phyloP scores from a whole-genome alignment of 306 rosid species.

The Delonix regia region DNA sequence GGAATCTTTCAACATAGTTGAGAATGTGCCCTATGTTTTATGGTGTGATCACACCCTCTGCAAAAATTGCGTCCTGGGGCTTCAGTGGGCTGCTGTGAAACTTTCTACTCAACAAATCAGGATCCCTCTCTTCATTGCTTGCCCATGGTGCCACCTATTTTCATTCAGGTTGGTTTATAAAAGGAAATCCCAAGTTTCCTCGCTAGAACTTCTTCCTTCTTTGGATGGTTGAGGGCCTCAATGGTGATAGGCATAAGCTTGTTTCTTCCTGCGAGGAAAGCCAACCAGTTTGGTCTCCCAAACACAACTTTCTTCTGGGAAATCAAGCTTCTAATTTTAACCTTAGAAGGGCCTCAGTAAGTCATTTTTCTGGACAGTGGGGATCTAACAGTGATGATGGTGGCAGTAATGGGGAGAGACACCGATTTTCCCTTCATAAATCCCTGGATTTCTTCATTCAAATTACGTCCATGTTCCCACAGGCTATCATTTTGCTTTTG shows the following conservation, averaged over 20 bases:
- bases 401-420: slow-evolving; percentile 44
- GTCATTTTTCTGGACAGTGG: slow-evolving; percentile 39
- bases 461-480: slow-evolving; percentile 78
- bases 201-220: slow-evolving; percentile 82
- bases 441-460: slow-evolving; percentile 76
- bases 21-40: slow-evolving; percentile 87
- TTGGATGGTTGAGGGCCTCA: slow-evolving; percentile 91
- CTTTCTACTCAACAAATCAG: slow-evolving; percentile 64
- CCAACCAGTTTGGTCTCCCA: slow-evolving; percentile 53
- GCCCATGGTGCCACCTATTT: slow-evolving; percentile 85
- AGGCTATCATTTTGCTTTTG: slow-evolving; percentile 66
- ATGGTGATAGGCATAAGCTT: slow-evolving; percentile 65
- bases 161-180: slow-evolving; percentile 71
- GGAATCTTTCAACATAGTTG: slow-evolving; percentile 90
- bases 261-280: slow-evolving; percentile 44
- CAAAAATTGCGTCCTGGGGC: slow-evolving; percentile 80
- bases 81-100: slow-evolving; percentile 77
- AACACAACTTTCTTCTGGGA: slow-evolving; percentile 42
- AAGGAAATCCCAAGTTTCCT: slow-evolving; percentile 73
- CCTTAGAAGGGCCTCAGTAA: slow-evolving; percentile 51
- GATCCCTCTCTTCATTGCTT: slow-evolving; percentile 68
- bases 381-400: slow-evolving; percentile 43
- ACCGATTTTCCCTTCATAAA: slow-evolving; percentile 56
- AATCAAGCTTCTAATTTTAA: slow-evolving; percentile 48
- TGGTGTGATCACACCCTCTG: slow-evolving; percentile 95